Base-by-base conservation (phyloP, 106 monocot species). In the Hemerocallis citrina region DNA sequence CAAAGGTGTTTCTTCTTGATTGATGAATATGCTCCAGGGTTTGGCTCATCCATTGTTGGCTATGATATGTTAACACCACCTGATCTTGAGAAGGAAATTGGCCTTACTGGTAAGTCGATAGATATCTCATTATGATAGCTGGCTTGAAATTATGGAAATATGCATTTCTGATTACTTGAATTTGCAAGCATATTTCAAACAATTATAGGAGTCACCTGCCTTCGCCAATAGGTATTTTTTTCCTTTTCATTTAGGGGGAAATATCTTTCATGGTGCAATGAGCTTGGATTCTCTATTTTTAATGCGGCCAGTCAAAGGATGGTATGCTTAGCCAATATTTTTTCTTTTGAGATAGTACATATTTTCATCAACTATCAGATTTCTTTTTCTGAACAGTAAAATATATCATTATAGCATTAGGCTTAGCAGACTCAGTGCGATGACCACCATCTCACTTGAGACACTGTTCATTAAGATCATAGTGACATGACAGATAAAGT, bases 191-290 rank as follows among this genome's bases (percentile, higher is more conserved):
- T 31, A n/a, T 16, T 54, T 32, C 8, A 32, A 22, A n/a, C 25
- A 0, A 24, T 57, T 21, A 36, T 57, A 36, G 33, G 33, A 32
- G 32, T 55, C 34, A 32, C 32, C 19, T 55, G 11, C 13, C 52
- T 52, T 52, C 25, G 3, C 4, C 23, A 34, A 32, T 17, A 33
- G 20, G 15, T 37, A 31, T 5, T 43, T 45, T 29, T 54, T 64
- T n/a, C n/a, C n/a, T n/a, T n/a, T 79, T 54, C 21, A 64, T 79
- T 23, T 74, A 91, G 91, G 96, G 14, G 96, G 96, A 16, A 96
- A 96, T 68, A 85, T 96, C 33, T 96, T 96, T 59, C 96, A 96
- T 71, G 96, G 96, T 49, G 83, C 96, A 34, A 96, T 96, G 96
- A 74, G 79, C 36, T 79, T 96, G 68, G 96, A 91, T 80, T 83